These are phyloP conservation scores for Coniosporium tulheliwenetii DNA, from an alignment of 2,329 filamentous ascomycete genomes.

Conservation along the genomic window DNA sequence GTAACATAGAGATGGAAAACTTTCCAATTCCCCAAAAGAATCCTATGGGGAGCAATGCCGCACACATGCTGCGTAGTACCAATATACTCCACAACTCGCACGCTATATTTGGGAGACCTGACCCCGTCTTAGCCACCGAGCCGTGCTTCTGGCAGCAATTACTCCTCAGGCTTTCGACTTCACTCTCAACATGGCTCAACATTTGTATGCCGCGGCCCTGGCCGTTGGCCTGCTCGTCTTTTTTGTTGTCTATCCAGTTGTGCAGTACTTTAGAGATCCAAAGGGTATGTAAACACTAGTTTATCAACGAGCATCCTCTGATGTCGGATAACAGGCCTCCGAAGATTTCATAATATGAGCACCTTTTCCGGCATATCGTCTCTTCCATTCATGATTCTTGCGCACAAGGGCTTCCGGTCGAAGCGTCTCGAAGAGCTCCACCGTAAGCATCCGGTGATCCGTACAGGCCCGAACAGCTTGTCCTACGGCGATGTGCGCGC, in stretches of 20 bases:
- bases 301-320: background rate
- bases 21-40: too few species aligned
- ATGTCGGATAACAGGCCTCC: conserved; percentile 17
- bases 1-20: too few species aligned
- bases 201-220: background rate
- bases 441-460: conserved; percentile 28
- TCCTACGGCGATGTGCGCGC: conserved; percentile 21
- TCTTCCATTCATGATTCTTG: conserved; percentile 31
- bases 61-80: too few species aligned
- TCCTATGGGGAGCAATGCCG: too few species aligned
- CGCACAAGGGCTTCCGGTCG: conserved; percentile 28
- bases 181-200: too few species aligned
- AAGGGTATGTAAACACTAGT: conserved; percentile 17
- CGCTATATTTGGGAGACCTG: too few species aligned
- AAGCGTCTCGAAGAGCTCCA: conserved; percentile 27
- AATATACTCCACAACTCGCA: too few species aligned
- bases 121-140: too few species aligned
- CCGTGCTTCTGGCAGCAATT: too few species aligned
- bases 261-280: conserved; percentile 28
- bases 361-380: conserved; percentile 30
- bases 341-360: conserved; percentile 32
- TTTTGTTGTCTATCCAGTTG: conserved; percentile 23
- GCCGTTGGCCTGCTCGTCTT: conserved; percentile 12
- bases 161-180: too few species aligned
- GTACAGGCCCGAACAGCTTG: conserved; percentile 24